Evolutionary conservation across 2,329 filamentous ascomycete species (phyloP), one percentile per base, ranked within the genome.

Genomic region (Clathrospora elynae): DNA sequence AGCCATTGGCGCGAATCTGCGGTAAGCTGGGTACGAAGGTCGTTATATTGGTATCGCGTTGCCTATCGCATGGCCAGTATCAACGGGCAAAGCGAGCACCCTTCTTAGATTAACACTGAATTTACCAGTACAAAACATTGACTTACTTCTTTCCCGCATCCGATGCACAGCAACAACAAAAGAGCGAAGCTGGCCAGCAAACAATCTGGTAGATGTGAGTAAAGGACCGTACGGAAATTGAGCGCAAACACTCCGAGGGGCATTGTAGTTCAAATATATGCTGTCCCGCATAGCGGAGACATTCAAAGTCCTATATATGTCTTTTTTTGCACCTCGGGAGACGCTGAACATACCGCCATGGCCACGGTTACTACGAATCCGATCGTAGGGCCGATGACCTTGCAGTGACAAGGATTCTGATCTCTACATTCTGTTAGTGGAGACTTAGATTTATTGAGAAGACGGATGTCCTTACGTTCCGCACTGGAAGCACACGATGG

Each of bases 331-430:
- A n/a, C n/a, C n/a, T n/a, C n/a, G 28, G 25, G 12, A 16, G 25
- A 26, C 3, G 19, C 26, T 17, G 6, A 42, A 70, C 74, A 43
- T 71, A 80, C 76, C 34, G 77, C 78, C 47, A 76, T 70, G 35
- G 74, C 65, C 26, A 82, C 66, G 1, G 75, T 75, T 35, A 74
- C 64, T 7, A 62, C 65, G 49, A 79, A 79, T 57, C 77, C 78
- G 29, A 81, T 57, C 1, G 78, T 81, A 24, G 78, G 78, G 1
- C 79, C 78, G 18, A 82, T 71, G 6, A 81, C 71, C 59, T 81
- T 82, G 57, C 78, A 81, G 49, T 75, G 76, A 42, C 78, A 82
- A 3, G 78, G 79, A 41, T 81, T 82, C 54, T 81, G 76, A 46
- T 80, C 72, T 6, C 77, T 81, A 31, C 66, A 14, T 26, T 6